These are phyloP conservation scores for Breynia disticha DNA, from an alignment of 441 rosid genomes.

Conservation along the genomic window DNA sequence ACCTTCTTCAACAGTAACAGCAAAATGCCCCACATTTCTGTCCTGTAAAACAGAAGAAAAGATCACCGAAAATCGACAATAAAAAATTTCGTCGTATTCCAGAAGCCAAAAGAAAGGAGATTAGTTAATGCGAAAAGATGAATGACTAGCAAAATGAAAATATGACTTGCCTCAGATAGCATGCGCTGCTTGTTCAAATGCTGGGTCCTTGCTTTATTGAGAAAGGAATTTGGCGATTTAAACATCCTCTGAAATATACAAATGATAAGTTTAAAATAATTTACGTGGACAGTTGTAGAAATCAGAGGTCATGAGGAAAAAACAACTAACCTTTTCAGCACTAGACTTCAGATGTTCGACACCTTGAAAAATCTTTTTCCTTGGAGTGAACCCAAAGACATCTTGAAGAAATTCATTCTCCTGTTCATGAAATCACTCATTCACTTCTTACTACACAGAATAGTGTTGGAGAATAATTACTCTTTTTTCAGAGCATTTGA, in stretches of 20 bases:
- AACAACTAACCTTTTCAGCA: slow-evolving; percentile 54
- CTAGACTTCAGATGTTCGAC: slow-evolving; percentile 32
- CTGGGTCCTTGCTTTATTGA: slow-evolving; percentile 83
- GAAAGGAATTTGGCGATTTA: slow-evolving; percentile 61
- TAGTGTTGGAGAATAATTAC: background rate
- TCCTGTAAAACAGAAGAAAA: slow-evolving; percentile 24
- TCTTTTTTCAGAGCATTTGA: background rate
- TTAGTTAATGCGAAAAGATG: too few relatives aligned
- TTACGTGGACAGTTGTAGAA: background rate
- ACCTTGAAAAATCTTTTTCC: slow-evolving; percentile 33
- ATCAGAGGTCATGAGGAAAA: background rate
- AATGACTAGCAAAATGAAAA: too few relatives aligned
- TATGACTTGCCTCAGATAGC: slow-evolving; percentile 46
- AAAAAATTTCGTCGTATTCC: too few relatives aligned
- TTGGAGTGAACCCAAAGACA: slow-evolving; percentile 64
- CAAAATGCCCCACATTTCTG: slow-evolving; percentile 36
- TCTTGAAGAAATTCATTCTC: slow-evolving; percentile 85
- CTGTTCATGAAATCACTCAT: slow-evolving; percentile 29
- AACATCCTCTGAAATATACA: slow-evolving; percentile 40
- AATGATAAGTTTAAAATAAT: background rate
- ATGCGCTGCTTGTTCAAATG: slow-evolving; percentile 68
- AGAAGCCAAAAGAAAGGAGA: too few relatives aligned
- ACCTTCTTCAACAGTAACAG: slow-evolving; percentile 20
- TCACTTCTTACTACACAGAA: background rate
- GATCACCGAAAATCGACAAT: background rate